These are phyloP conservation scores for Anethum foeniculum DNA, from an alignment of 140 eudicot genomes.

Conservation along the genomic window DNA sequence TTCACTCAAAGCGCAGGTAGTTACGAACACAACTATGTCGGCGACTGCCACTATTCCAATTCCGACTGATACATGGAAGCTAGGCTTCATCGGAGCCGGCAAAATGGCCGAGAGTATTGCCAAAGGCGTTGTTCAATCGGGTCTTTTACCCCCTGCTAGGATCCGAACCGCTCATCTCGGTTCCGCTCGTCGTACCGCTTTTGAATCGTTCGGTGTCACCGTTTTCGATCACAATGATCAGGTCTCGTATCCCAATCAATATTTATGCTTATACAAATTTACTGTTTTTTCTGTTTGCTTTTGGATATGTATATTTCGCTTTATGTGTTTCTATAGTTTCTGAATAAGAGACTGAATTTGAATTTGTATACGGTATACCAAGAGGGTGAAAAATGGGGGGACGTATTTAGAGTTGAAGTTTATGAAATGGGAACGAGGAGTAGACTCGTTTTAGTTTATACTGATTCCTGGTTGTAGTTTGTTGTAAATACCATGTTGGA, in stretches of 20 bases:
- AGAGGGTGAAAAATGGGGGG: too few relatives aligned
- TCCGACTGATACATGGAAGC: slow-evolving; percentile 54
- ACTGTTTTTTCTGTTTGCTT: background rate
- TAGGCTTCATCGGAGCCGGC: slow-evolving; percentile 95
- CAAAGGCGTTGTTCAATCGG: slow-evolving; percentile 64
- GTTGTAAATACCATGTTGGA: too few relatives aligned
- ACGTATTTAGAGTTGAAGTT: too few relatives aligned
- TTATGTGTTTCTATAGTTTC: too few relatives aligned
- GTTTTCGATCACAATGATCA: slow-evolving; percentile 52
- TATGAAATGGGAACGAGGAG: too few relatives aligned
- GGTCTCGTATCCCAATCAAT: slow-evolving; percentile 22
- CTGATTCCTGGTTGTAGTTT: too few relatives aligned
- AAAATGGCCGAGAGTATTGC: slow-evolving; percentile 98
- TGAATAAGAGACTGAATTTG: too few relatives aligned
- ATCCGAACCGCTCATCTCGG: slow-evolving; percentile 73
- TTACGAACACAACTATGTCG: slow-evolving; percentile 10
- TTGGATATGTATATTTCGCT: too few relatives aligned
- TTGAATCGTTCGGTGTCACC: slow-evolving; percentile 63
- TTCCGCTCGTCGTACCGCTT: slow-evolving; percentile 39
- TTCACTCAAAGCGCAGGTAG: background rate
- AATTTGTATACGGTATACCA: too few relatives aligned
- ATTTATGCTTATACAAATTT: background rate
- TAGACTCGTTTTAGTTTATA: too few relatives aligned
- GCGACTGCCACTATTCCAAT: slow-evolving; percentile 24
- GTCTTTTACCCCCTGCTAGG: slow-evolving; percentile 73